Conservation (phyloP, 495 filamentous ascomycete genomes). For the Baudoinia panamericana region DNA sequence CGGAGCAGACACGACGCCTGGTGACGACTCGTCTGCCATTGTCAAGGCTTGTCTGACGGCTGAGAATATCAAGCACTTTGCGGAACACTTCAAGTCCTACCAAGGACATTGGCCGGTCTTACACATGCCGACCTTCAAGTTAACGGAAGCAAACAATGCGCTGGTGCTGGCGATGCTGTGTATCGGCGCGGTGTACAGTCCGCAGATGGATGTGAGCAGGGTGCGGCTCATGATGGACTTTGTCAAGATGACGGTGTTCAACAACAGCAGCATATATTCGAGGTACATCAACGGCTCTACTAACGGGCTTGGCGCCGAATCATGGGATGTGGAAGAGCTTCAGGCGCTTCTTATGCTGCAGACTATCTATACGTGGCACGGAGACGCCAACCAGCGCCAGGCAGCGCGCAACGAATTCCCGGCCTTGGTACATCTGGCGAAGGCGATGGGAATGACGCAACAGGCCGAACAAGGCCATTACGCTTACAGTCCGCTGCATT, state of each 20-base stretch:
- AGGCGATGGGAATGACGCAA: conserved; percentile 37
- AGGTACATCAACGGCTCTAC: conserved; percentile 27
- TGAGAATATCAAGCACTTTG: conserved; percentile 48
- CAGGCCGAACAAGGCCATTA: conserved; percentile 26
- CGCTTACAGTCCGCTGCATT: conserved; percentile 32
- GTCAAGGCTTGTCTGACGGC: conserved; percentile 42
- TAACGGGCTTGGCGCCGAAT: conserved; percentile 18
- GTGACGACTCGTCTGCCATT: conserved; percentile 25
- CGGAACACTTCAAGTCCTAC: conserved; percentile 48
- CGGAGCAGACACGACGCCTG: conserved; percentile 26
- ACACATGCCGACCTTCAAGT: conserved; percentile 53
- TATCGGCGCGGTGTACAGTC: conserved; percentile 54
- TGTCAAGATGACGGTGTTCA: conserved; percentile 30
- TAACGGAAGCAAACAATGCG: conserved; percentile 44
- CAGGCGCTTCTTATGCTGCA: conserved; percentile 46
- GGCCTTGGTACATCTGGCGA: conserved; percentile 38
- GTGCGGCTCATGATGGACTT: conserved; percentile 48
- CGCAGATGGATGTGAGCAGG: conserved; percentile 37
- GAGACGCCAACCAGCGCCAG: conserved; percentile 43
- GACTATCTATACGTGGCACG: conserved; percentile 50
- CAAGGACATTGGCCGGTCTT: conserved; percentile 57
- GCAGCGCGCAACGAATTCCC: conserved; percentile 40
- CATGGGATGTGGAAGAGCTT: conserved; percentile 43
- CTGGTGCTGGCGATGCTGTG: conserved; percentile 50
- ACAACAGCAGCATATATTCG: conserved; percentile 29